Evolutionary conservation across 345 rosid species (phyloP).

Genomic region (Zanthoxylum bungeanum): DNA sequence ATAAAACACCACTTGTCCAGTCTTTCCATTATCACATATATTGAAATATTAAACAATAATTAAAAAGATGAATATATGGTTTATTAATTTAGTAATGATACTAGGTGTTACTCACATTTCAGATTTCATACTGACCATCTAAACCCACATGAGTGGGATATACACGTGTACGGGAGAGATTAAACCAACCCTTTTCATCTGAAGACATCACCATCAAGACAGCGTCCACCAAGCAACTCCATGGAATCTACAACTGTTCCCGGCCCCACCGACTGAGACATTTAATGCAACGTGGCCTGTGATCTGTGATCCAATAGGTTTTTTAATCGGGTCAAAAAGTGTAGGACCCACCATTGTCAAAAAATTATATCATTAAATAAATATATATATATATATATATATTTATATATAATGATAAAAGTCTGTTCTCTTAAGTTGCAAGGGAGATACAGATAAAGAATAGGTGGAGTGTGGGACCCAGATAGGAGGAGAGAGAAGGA

Average conservation of each 20-base stretch:
- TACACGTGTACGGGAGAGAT: constrained; percentile 27
- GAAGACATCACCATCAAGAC: constrained; percentile 15
- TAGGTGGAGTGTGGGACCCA: constrained; percentile 15
- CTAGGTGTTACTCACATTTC: no score
- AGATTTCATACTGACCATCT: constrained; percentile 27
- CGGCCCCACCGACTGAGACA: constrained; percentile 26
- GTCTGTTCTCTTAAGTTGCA: background rate
- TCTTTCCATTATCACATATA: no score
- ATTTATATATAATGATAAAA: no score
- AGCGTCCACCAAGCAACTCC: constrained; percentile 21
- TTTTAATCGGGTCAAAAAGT: constrained; percentile 11
- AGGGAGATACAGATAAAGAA: constrained; percentile 2
- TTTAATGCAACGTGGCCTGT: constrained; percentile 20
- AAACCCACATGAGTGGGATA: constrained; percentile 9
- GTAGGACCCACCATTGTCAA: constrained; percentile 18
- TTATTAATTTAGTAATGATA: background rate
- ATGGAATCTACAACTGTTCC: constrained; percentile 4
- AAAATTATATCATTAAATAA: background rate
- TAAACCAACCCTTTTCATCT: background rate
- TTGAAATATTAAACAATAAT: background rate
- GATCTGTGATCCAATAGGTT: constrained; percentile 9
- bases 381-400: no score
- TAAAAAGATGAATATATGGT: constrained; percentile 11
- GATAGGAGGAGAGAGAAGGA: background rate
- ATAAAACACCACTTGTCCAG: no score